A percentile compares a stretch with the other conserved stretches of the same genome.
phyloP scores from a whole-genome alignment of 176 grass and related monocot genomes.

The Cenchrus purpureus region DNA sequence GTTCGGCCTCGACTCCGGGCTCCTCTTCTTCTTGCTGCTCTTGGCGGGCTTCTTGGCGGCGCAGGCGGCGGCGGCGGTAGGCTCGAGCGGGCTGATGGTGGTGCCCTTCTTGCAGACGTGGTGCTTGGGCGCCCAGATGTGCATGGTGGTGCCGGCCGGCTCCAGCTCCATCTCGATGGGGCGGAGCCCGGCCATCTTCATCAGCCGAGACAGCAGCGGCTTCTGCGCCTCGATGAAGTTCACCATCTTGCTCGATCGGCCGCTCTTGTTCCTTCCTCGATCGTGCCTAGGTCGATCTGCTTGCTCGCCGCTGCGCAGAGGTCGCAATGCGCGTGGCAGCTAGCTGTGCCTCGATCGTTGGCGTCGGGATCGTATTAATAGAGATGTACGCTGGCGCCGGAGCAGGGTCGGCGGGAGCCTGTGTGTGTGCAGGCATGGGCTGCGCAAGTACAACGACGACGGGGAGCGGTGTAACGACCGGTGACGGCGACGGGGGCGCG shows the following conservation, averaged over 20 bases:
- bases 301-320: not conserved
- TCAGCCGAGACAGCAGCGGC: slow-evolving; percentile 72
- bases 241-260: slow-evolving; percentile 61
- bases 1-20: slow-evolving; percentile 54
- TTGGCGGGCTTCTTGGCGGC: not conserved
- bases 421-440: slow-evolving; percentile 11
- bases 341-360: slow-evolving; percentile 14
- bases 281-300: not conserved
- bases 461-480: slow-evolving; percentile 40
- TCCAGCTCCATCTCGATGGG: slow-evolving; percentile 74
- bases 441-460: not conserved
- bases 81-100: slow-evolving; percentile 37
- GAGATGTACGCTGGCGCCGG: slow-evolving; percentile 5
- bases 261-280: too few relatives aligned
- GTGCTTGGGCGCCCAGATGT: slow-evolving; percentile 87
- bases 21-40: not conserved
- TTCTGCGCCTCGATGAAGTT: slow-evolving; percentile 83
- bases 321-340: not conserved
- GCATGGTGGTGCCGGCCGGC: slow-evolving; percentile 79
- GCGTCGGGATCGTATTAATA: slow-evolving; percentile 28
- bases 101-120: slow-evolving; percentile 53
- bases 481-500: slow-evolving; percentile 31
- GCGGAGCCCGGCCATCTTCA: slow-evolving; percentile 68
- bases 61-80: not conserved
- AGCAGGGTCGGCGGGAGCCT: slow-evolving; percentile 10